Percentiles rank a stretch among this genome's conserved stretches.
Conservation (phyloP, 352 stramenopile genomes). For the Blastocystis sp. region DNA sequence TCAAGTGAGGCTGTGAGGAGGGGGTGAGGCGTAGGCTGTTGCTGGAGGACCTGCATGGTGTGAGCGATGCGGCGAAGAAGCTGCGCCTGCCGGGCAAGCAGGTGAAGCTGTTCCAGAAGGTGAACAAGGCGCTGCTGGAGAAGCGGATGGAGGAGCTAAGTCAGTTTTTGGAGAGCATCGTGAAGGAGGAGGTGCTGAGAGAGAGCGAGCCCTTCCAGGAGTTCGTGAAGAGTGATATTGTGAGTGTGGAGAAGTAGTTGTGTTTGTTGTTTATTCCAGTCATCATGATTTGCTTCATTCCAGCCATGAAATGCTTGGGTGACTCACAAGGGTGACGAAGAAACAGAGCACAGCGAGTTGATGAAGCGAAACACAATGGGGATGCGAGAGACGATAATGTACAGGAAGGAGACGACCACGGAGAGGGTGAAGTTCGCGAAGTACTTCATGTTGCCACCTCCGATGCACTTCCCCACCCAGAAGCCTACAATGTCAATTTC, state of each 20-base stretch:
- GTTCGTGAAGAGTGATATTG: slow-evolving; percentile 48
- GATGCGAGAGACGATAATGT: background rate
- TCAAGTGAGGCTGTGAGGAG: slow-evolving; percentile 19
- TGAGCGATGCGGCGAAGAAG: background rate
- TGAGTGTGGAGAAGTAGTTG: background rate
- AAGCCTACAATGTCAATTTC: background rate
- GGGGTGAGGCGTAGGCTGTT: slow-evolving; percentile 29
- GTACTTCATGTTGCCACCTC: slow-evolving; percentile 32
- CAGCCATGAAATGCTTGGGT: no score
- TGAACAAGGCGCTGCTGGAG: slow-evolving; percentile 8
- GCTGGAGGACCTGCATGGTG: slow-evolving; percentile 3
- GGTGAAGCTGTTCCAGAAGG: slow-evolving; percentile 51
- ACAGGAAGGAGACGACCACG: slow-evolving; percentile 37
- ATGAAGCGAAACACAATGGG: background rate
- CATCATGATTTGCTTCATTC: no score
- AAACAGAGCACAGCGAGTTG: background rate
- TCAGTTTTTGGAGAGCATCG: background rate
- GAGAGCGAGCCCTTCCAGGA: background rate
- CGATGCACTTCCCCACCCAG: slow-evolving; percentile 60
- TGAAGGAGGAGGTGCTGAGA: background rate
- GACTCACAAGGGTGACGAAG: background rate
- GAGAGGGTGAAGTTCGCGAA: slow-evolving; percentile 45
- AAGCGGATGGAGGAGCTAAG: slow-evolving; percentile 50
- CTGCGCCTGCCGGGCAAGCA: slow-evolving; percentile 35
- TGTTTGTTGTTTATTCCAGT: background rate